Evolutionary conservation across 495 filamentous ascomycete species (phyloP), one percentile per base, ranked within the genome.

Genomic region (Penicillium desertorum): DNA sequence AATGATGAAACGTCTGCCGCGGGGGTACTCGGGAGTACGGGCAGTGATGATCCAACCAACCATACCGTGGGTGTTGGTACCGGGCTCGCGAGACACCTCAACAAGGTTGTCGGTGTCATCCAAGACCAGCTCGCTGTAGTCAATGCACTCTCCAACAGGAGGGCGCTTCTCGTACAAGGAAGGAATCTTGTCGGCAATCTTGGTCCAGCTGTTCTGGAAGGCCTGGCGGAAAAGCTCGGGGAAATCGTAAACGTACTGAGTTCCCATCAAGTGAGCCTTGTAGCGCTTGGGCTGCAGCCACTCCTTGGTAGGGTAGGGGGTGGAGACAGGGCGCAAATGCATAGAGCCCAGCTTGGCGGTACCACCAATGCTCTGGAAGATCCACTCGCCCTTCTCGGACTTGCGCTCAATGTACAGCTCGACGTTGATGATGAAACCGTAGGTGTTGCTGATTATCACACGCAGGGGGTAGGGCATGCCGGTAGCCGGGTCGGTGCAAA

Each of bases 241-340:
- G 89, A 98, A 98, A 79, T 98, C 94, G 71, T 98, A 98, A 57
- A 96, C 95, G 63, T 96, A 98, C 71, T 98, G 94, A 17, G 94
- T 98, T 63, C 94, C 94, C 92, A 98, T 97, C 53, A 98, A 71
- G 73, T 98, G 94, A 49, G 94, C 94, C 85, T 95, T 98, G 86
- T 98, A 98, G 56, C 94, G 84, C 85, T 98, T 98, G 59, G 94
- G 94, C 77, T 98, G 94, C 60, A 98, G 80, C 87, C 92, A 96
- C 70, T 96, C 95, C 82, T 98, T 98, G 64, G 93, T 96, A 27
- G 92, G 88, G 76, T 98, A 98, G 22, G 94, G 94, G 8, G 94
- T 90, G 32, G 85, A 87, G 42, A 97, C 93, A 5, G 92, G 84
- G 59, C 91, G 82, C 71, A 98, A 78, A 68, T 98, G 94, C 89